These are phyloP conservation scores for Cyberlindnera mississippiensis DNA, from an alignment of 805 yeast genomes.

Conservation along the genomic window DNA sequence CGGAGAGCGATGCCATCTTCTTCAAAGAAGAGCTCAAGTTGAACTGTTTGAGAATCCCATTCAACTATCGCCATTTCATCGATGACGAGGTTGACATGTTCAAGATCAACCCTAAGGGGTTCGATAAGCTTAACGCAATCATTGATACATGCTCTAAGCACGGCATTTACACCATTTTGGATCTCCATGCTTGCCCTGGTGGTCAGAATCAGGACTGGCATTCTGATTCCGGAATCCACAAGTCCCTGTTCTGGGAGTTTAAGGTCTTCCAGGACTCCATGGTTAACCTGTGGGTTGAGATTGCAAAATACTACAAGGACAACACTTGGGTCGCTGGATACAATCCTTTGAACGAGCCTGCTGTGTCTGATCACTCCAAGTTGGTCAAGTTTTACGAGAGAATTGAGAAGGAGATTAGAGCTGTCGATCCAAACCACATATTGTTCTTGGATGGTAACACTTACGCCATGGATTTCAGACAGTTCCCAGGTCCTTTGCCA, in stretches of 20 bases:
- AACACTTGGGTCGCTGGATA: constrained; percentile 52
- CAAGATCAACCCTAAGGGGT: constrained; percentile 41
- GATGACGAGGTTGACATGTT: constrained; percentile 42
- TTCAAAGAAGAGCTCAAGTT: constrained; percentile 37
- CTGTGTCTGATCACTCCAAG: constrained; percentile 39
- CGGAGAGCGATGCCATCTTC: constrained; percentile 45
- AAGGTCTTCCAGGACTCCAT: constrained; percentile 44
- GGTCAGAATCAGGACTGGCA: constrained; percentile 58
- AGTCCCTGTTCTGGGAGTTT: constrained; percentile 47
- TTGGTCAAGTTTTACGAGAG: constrained; percentile 37
- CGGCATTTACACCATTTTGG: constrained; percentile 46
- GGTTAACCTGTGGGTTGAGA: constrained; percentile 40
- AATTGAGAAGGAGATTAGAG: constrained; percentile 38
- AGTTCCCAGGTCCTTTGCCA: constrained; percentile 39
- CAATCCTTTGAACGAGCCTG: constrained; percentile 51
- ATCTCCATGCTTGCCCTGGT: constrained; percentile 48
- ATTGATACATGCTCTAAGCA: constrained; percentile 42
- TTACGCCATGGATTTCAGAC: constrained; percentile 46
- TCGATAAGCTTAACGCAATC: constrained; percentile 39
- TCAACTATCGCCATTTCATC: constrained; percentile 48
- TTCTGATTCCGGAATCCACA: constrained; percentile 43
- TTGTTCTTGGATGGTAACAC: constrained; percentile 49
- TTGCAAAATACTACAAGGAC: constrained; percentile 43
- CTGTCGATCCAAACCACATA: constrained; percentile 45
- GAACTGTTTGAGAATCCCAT: constrained; percentile 47